phyloP scores from a whole-genome alignment of 163 green algal genomes.

The Scenedesmus sp. region DNA sequence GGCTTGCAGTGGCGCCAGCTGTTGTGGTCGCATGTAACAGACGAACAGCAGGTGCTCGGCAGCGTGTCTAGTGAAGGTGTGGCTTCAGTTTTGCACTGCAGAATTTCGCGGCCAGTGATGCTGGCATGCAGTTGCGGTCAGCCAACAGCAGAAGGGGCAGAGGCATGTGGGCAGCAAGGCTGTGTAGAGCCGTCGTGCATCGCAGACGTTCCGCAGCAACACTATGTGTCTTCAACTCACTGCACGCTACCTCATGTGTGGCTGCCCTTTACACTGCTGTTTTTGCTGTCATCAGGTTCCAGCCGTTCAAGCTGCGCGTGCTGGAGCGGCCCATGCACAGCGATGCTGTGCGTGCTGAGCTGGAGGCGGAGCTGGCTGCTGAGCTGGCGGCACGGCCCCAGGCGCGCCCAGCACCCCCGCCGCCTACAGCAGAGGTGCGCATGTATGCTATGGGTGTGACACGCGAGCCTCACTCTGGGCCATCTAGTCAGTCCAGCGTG shows the following conservation, averaged over 20 bases:
- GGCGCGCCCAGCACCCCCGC: slow-evolving; percentile 59
- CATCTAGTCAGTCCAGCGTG: too few relatives aligned
- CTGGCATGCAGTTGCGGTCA: too few relatives aligned
- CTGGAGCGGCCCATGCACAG: slow-evolving; percentile 74
- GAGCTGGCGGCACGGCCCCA: slow-evolving; percentile 68
- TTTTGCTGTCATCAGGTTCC: neutral
- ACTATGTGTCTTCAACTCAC: too few relatives aligned
- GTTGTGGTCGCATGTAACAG: neutral
- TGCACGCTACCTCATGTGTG: neutral
- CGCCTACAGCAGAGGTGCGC: slow-evolving; percentile 70
- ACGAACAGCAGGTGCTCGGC: too few relatives aligned
- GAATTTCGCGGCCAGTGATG: too few relatives aligned
- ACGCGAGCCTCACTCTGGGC: too few relatives aligned
- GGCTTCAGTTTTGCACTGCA: too few relatives aligned
- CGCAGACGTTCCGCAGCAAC: too few relatives aligned
- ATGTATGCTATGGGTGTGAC: neutral
- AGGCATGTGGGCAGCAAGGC: too few relatives aligned
- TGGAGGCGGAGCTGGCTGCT: slow-evolving; percentile 62
- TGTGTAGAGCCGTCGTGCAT: too few relatives aligned
- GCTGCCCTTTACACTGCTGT: neutral
- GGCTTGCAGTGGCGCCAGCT: neutral
- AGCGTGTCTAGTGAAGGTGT: too few relatives aligned
- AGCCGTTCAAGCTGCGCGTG: slow-evolving; percentile 64
- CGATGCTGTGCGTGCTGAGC: slow-evolving; percentile 66
- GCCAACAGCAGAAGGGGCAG: too few relatives aligned